Conservation (phyloP, 2,329 filamentous ascomycete genomes). For the Alternaria novae-zelandiae region DNA sequence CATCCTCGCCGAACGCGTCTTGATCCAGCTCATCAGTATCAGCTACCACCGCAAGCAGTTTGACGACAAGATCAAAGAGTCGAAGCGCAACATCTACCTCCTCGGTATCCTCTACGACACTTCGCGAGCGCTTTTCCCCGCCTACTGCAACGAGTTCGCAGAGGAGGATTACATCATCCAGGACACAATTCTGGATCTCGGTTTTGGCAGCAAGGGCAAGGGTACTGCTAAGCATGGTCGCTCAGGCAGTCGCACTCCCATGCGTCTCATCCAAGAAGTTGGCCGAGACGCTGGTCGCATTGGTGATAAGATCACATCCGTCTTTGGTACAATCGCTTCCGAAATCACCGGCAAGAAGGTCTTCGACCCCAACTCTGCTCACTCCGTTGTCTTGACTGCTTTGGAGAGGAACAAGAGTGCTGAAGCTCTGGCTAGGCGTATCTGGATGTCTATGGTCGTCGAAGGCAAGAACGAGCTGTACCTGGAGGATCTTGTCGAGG, state of each 20-base stretch:
- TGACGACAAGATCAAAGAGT: conserved; percentile 81
- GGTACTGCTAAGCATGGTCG: conserved; percentile 53
- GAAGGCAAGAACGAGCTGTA: conserved; percentile 84
- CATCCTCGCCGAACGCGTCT: conserved; percentile 76
- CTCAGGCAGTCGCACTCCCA: conserved; percentile 73
- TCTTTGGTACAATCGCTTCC: conserved; percentile 89
- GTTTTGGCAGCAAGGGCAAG: conserved; percentile 63
- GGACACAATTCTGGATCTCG: conserved; percentile 67
- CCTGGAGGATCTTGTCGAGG: conserved; percentile 82
- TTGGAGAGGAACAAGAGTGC: conserved; percentile 83
- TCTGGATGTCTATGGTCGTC: conserved; percentile 98
- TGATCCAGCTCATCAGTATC: conserved; percentile 84
- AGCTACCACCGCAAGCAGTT: conserved; percentile 87
- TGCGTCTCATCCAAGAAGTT: conserved; percentile 73
- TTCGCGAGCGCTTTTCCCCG: conserved; percentile 85
- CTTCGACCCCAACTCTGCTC: conserved; percentile 89
- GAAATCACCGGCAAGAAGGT: conserved; percentile 96
- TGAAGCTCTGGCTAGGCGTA: conserved; percentile 89
- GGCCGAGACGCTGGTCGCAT: conserved; percentile 75
- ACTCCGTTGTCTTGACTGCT: conserved; percentile 87
- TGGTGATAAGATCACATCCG: conserved; percentile 91
- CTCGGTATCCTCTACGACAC: conserved; percentile 88
- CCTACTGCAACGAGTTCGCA: conserved; percentile 87
- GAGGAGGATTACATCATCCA: conserved; percentile 94
- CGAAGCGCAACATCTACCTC: conserved; percentile 83